These are phyloP conservation scores for Haplographium delicatum DNA, from an alignment of 495 filamentous ascomycete species.

Conservation along the genomic window DNA sequence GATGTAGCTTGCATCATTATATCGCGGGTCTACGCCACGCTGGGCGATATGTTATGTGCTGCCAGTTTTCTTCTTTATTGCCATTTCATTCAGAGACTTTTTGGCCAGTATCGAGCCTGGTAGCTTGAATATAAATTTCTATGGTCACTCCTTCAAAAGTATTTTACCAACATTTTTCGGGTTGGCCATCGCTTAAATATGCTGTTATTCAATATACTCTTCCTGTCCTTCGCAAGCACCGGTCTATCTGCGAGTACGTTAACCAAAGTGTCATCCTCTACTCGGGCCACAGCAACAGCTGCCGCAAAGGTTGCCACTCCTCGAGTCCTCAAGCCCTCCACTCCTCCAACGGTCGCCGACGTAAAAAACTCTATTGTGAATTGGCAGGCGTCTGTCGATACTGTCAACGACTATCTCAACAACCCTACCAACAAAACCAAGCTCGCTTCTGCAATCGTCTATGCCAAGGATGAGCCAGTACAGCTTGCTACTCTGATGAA, in stretches of 20 bases:
- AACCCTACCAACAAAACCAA: constrained; percentile 7
- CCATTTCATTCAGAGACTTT: not conserved
- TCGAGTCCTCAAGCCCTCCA: constrained; percentile 4
- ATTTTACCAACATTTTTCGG: not conserved
- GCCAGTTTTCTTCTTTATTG: not conserved
- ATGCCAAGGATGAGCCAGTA: constrained; percentile 7
- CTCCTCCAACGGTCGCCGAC: constrained; percentile 3
- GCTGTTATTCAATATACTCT: not conserved
- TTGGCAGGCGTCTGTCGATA: constrained; percentile 3
- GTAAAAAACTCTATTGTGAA: constrained; percentile 12
- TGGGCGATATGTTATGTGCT: not conserved
- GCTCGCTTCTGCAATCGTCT: constrained; percentile 6
- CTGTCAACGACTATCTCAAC: constrained; percentile 10
- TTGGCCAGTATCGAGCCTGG: not conserved
- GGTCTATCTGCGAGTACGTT: constrained; percentile 1
- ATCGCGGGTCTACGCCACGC: not conserved
- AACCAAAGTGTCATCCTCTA: not conserved
- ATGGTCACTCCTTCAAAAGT: constrained; percentile 1
- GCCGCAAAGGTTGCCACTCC: not conserved
- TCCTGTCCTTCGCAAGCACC: not conserved
- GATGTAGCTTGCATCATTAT: not conserved
- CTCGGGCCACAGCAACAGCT: not conserved
- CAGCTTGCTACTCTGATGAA: constrained; percentile 10
- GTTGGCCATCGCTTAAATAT: too few relatives aligned
- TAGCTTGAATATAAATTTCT: not conserved